Evolutionary conservation across 306 rosid species (phyloP).

Genomic region (Alnus glutinosa): DNA sequence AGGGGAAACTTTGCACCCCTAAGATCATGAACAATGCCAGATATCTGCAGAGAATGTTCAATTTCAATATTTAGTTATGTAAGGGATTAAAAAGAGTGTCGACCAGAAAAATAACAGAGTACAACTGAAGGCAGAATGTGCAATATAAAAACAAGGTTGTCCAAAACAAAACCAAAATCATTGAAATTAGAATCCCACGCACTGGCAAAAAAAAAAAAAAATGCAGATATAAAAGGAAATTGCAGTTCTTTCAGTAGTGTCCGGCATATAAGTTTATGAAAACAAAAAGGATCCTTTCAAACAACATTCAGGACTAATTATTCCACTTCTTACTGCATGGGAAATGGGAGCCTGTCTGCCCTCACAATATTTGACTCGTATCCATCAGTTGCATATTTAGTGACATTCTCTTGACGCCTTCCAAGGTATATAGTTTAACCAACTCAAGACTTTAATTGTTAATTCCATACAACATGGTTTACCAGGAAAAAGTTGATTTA

Average conservation of each 20-base stretch:
- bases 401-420: not conserved
- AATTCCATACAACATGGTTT: not conserved
- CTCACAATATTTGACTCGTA: not conserved
- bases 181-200: not conserved
- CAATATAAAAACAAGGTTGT: not conserved
- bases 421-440: not conserved
- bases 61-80: not conserved
- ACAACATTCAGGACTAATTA: not conserved
- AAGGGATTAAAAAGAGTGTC: not conserved
- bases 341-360: not conserved
- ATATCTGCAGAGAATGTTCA: conserved; percentile 44
- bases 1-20: conserved; percentile 39
- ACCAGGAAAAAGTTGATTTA: not conserved
- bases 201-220: not conserved
- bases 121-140: not conserved
- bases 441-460: not conserved
- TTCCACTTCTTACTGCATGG: not conserved
- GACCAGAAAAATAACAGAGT: not conserved
- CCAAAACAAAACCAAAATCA: not conserved
- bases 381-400: not conserved
- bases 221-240: not conserved
- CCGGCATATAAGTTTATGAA: not conserved
- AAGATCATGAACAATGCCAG: conserved; percentile 42
- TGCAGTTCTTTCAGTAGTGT: not conserved
- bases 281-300: not conserved